Percentiles rank a stretch among this genome's conserved stretches.
Evolutionary conservation across 225 moss, liverwort and hornwort genomes (phyloP).

Genomic region (Pseudoscleropodium purum): DNA sequence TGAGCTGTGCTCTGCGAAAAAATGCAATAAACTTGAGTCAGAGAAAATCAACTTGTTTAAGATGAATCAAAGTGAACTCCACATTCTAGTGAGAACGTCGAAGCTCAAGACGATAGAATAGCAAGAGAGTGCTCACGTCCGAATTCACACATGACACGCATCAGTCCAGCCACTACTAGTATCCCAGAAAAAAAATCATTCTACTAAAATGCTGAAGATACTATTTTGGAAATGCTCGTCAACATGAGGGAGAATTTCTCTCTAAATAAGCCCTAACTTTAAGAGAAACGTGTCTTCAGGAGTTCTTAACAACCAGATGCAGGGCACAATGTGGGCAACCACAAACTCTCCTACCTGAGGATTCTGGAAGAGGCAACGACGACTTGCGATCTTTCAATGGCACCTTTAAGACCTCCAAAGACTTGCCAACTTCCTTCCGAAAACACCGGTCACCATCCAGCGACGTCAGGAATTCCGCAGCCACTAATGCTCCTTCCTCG

Average conservation of each 20-base stretch:
- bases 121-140: not conserved
- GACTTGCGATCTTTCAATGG: conserved; percentile 15
- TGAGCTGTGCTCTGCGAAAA: conserved; percentile 19
- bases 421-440: conserved; percentile 29
- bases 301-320: not conserved
- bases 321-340: not conserved
- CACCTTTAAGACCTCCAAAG: conserved; percentile 24
- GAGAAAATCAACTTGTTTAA: not conserved
- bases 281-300: not conserved
- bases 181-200: not conserved
- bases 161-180: not conserved
- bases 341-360: conserved; percentile 5
- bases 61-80: not conserved
- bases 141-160: not conserved
- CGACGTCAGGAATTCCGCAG: conserved; percentile 65
- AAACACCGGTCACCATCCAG: conserved; percentile 46
- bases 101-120: not conserved
- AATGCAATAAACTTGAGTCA: not conserved
- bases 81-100: not conserved
- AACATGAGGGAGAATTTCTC: not conserved
- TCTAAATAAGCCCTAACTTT: not conserved
- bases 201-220: not conserved
- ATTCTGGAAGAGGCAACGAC: conserved; percentile 15
- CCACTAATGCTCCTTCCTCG: conserved; percentile 52
- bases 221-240: not conserved